phyloP scores from a whole-genome alignment of 2,329 filamentous ascomycete species.

The Trichoderma polysporum region DNA sequence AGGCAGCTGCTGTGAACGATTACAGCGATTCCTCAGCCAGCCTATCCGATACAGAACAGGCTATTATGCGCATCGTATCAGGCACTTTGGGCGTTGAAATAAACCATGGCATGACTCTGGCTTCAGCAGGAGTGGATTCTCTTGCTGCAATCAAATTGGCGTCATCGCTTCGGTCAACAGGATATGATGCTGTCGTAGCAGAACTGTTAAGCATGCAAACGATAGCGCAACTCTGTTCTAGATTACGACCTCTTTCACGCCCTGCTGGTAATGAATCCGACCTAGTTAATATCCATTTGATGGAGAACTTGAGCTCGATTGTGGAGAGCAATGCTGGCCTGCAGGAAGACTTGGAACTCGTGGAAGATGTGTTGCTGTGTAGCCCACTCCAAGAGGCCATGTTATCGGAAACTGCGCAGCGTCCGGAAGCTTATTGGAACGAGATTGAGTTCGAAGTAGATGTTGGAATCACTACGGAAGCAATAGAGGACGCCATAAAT shows the following conservation, averaged over 20 bases:
- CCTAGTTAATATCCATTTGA: slow-evolving; percentile 22
- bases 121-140: slow-evolving; percentile 64
- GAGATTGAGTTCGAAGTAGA: slow-evolving; percentile 66
- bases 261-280: neutral
- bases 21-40: slow-evolving; percentile 1
- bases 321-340: slow-evolving; percentile 23
- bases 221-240: slow-evolving; percentile 33
- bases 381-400: slow-evolving; percentile 76
- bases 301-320: slow-evolving; percentile 25
- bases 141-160: slow-evolving; percentile 52
- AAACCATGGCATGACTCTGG: slow-evolving; percentile 44
- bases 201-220: slow-evolving; percentile 60
- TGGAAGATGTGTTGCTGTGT: slow-evolving; percentile 57
- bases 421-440: slow-evolving; percentile 71
- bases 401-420: slow-evolving; percentile 68
- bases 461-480: slow-evolving; percentile 31
- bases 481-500: slow-evolving; percentile 51
- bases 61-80: slow-evolving; percentile 43
- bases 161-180: slow-evolving; percentile 58
- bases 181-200: slow-evolving; percentile 56
- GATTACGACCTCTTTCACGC: neutral
- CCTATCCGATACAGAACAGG: slow-evolving; percentile 26
- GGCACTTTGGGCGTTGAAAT: slow-evolving; percentile 42
- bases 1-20: slow-evolving; percentile 14
- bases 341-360: slow-evolving; percentile 25